Base-by-base conservation (phyloP, 169 alveolate genomes). In the Plasmodium relictum region DNA sequence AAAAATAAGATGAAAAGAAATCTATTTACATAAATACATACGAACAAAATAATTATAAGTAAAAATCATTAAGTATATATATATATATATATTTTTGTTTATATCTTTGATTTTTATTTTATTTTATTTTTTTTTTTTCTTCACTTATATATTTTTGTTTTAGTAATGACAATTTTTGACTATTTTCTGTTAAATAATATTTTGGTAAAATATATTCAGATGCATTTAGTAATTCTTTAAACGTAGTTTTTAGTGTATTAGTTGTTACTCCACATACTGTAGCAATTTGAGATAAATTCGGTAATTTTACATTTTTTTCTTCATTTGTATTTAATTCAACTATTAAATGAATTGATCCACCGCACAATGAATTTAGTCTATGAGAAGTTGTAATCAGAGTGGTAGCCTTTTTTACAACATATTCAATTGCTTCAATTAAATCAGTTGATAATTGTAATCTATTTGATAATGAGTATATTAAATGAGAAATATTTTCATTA, bases 311-410 rank as follows among this genome's bases (percentile, higher is more conserved):
- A 42, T 48, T 74, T 12, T 71, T 80, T 26, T 56, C 65, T 1
- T 87, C 86, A 61, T 39, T 65, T 10, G 88, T 39, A 70, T 76
- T 61, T n/a, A 91, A 74, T 18, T 92, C 95, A 18, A 88, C 87
- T n/a, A 93, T 86, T 63, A 95, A 89, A 74, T 92, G 94, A 24
- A 95, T 94, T 50, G 94, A 91, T 16, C 96, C 97, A 16, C 96
- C 97, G 22, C 97, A 96, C 31, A 95, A 72, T 37, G 97, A 94
- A 59, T 95, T 95, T 39, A 97, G 92, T 31, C 97, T 92, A 93
- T 94, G 97, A 56, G 97, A 88, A 14, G 93, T 94, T 24, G 93
- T 92, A 31, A 95, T 88, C 54, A 93, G 70, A 20, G 93, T 73
- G n/a, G 91, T 93, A 10, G 97, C 97, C 44, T 87, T 76, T 65